Conservation (phyloP, 2,329 filamentous ascomycete genomes). For the Curvularia lunata region DNA sequence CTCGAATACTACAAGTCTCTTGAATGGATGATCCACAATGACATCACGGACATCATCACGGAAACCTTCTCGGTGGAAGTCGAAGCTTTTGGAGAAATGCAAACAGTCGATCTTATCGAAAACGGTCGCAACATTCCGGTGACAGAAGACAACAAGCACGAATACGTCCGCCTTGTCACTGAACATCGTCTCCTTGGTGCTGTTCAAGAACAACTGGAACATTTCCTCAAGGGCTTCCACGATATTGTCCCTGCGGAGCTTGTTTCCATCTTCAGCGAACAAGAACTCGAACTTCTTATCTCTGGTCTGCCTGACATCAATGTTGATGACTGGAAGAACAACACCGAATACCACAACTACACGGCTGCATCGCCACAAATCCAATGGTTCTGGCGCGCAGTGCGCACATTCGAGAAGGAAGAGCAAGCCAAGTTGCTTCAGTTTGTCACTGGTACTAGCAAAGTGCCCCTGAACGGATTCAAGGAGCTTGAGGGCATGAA, state of each 20-base stretch:
- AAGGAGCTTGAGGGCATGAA: constrained; percentile 99
- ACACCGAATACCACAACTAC: constrained; percentile 99
- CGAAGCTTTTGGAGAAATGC: constrained; percentile 89
- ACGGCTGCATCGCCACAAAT: constrained; percentile 92
- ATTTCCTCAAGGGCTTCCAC: constrained; percentile 95
- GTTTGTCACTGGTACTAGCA: constrained; percentile 97
- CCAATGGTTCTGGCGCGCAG: constrained; percentile 99
- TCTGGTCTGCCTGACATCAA: constrained; percentile 97
- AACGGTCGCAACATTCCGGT: constrained; percentile 91
- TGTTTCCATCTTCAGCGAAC: constrained; percentile 97
- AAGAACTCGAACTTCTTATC: constrained; percentile 94
- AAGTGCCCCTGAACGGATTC: constrained; percentile 97
- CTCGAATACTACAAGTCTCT: constrained; percentile 99
- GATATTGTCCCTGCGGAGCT: constrained; percentile 95
- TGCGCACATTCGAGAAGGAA: constrained; percentile 98
- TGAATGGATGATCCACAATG: constrained; percentile 97
- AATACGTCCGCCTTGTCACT: constrained; percentile 92
- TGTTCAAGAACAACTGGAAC: constrained; percentile 90
- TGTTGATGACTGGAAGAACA: constrained; percentile 98
- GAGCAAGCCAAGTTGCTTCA: constrained; percentile 96
- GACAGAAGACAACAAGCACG: constrained; percentile 97
- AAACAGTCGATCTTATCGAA: constrained; percentile 83
- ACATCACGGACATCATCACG: constrained; percentile 96
- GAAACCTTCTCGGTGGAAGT: constrained; percentile 95
- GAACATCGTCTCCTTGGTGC: constrained; percentile 92